A percentile compares a stretch with the other conserved stretches of the same genome.
Conservation (phyloP, 257 asterid species). For the Solanum medicagineum region DNA sequence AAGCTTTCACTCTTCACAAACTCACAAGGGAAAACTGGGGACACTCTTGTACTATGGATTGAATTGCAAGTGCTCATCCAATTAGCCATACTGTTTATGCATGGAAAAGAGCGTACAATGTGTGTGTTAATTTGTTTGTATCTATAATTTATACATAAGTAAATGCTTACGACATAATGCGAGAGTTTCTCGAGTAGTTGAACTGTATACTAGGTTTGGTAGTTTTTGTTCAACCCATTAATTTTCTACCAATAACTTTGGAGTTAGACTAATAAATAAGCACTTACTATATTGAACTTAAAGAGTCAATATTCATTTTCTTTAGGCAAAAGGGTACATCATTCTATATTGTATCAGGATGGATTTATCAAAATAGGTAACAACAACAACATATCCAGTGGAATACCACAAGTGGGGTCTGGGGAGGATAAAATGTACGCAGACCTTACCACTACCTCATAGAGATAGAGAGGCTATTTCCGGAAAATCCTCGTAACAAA, state of each 20-base stretch:
- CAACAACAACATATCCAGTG: no score
- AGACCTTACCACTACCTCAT: no score
- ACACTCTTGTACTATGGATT: neutral
- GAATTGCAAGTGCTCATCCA: neutral
- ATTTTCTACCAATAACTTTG: neutral
- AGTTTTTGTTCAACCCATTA: slow-evolving; percentile 21
- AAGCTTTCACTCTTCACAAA: slow-evolving; percentile 7
- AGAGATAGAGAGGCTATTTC: no score
- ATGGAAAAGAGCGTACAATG: neutral
- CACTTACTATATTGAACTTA: neutral
- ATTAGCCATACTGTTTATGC: neutral
- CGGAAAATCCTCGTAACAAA: neutral
- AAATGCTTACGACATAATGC: neutral
- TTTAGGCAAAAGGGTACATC: neutral
- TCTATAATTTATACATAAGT: neutral
- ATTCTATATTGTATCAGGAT: neutral
- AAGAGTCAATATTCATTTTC: neutral
- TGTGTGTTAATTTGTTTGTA: neutral
- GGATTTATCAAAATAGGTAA: neutral
- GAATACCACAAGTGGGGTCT: no score
- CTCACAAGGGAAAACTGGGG: neutral
- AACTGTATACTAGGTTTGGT: slow-evolving; percentile 15
- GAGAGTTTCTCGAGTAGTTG: slow-evolving; percentile 9
- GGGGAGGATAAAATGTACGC: no score
- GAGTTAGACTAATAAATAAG: neutral